Base-by-base conservation (phyloP, 495 filamentous ascomycete species). In the Letharia columbiana region DNA sequence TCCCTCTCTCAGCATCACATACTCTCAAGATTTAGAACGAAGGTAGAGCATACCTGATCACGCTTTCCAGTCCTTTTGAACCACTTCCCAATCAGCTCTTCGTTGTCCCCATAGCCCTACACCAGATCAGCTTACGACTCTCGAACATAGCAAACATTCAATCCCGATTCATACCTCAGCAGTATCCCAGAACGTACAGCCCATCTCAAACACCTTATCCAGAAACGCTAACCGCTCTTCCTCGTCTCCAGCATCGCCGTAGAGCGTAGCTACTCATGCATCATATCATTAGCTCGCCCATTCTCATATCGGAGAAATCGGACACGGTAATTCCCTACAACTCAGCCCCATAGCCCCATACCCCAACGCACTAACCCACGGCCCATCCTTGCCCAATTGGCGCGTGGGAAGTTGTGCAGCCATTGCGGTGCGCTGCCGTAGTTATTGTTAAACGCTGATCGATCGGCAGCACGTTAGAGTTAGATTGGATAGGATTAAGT, bases 111-210 rank as follows among this genome's bases (percentile, higher is more conserved):
- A 60, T 73, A 60, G 71, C 73, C 45, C 61, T 63, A 28, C 23
- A 28, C 23, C 23, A 28, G 23, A 28, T 28, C 23, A 28, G 23
- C 23, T 28, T 28, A 28, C 1, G 23, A 28, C 23, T 28, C 23
- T 28, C 23, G 23, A 28, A 28, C 23, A 28, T 28, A 28, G 23
- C 1, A 37, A 35, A 3, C 37, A 39, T 39, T 39, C 37, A 39
- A 39, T n/a, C 37, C 4, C 4, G 37, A 39, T 4, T 0, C 76
- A 77, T 47, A 77, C 70, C 56, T 86, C 78, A 31, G 85, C 79
- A 13, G 78, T 80, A 69, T 88, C 86, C 85, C 85, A 88, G 64
- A 83, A 82, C 1, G 69, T 80, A 40, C 77, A 75, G 1, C 86
- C 86, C 9, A 80, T 70, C 60, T 81, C 77, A 50, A 79, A 77